These are phyloP conservation scores for Aquilaria yunnanensis DNA, from an alignment of 345 rosid species.

Conservation along the genomic window DNA sequence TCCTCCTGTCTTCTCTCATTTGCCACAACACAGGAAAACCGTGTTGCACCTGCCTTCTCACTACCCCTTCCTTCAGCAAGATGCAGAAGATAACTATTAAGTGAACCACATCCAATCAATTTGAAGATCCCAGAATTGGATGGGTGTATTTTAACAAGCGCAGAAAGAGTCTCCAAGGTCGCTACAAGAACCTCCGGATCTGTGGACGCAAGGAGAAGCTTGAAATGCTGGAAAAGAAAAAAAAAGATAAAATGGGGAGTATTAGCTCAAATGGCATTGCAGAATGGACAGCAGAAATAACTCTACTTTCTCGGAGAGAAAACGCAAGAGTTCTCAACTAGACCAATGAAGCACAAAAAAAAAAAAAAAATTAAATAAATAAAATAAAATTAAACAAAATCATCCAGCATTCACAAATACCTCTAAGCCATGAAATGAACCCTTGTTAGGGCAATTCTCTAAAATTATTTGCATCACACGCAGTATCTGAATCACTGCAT, in stretches of 20 bases:
- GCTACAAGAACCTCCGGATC: slow-evolving; percentile 95
- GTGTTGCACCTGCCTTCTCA: slow-evolving; percentile 92
- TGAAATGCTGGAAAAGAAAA: slow-evolving; percentile 63
- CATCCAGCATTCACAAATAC: slow-evolving; percentile 25
- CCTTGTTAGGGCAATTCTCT: slow-evolving; percentile 89
- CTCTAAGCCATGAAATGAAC: slow-evolving; percentile 91
- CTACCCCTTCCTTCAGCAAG: slow-evolving; percentile 99
- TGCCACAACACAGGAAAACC: slow-evolving; percentile 83
- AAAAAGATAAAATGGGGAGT: neutral
- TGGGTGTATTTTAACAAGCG: slow-evolving; percentile 83
- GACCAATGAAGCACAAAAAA: too few relatives aligned
- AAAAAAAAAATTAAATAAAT: too few relatives aligned
- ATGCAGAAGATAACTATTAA: slow-evolving; percentile 74
- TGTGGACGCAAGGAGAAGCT: slow-evolving; percentile 82
- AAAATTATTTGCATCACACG: slow-evolving; percentile 83
- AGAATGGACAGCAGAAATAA: neutral
- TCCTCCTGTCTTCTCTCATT: slow-evolving; percentile 82
- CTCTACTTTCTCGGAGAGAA: neutral
- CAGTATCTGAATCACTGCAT: slow-evolving; percentile 77
- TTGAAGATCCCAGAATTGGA: slow-evolving; percentile 86
- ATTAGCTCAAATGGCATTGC: slow-evolving; percentile 13
- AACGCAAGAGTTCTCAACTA: too few relatives aligned
- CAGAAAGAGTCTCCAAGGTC: slow-evolving; percentile 76
- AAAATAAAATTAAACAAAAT: too few relatives aligned
- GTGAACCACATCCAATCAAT: slow-evolving; percentile 79